Conservation (phyloP, 1,284 basidiomycete species). For the Ceratorhiza oryzae-sativae region DNA sequence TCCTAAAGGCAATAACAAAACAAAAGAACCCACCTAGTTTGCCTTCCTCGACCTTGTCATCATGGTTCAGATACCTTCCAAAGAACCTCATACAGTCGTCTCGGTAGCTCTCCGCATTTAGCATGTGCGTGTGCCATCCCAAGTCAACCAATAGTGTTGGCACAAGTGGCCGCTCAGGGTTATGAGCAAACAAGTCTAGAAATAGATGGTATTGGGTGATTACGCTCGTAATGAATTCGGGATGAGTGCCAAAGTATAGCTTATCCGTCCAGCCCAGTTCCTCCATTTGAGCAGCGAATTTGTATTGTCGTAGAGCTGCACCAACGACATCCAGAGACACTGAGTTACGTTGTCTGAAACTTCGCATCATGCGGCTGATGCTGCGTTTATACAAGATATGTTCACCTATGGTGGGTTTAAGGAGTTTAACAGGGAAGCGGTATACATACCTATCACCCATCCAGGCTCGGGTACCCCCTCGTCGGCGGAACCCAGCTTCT, state of each 20-base stretch:
- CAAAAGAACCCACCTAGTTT: conserved; percentile 1
- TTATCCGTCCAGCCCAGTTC: conserved; percentile 34
- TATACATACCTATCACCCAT: conserved; percentile 29
- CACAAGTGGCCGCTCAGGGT: conserved; percentile 23
- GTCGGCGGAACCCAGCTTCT: conserved; percentile 27
- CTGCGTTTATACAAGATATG: background rate
- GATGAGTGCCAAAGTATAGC: conserved; percentile 25
- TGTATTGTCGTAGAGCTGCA: conserved; percentile 27
- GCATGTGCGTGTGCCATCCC: conserved; percentile 44
- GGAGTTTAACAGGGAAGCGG: background rate
- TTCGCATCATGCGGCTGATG: conserved; percentile 33
- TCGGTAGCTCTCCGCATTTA: conserved; percentile 34
- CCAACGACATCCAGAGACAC: conserved; percentile 24
- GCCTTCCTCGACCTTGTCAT: conserved; percentile 41
- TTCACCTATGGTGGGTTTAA: too few species aligned
- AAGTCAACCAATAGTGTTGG: conserved; percentile 42
- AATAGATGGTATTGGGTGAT: conserved; percentile 39
- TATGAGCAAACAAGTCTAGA: conserved; percentile 35
- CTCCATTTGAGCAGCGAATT: conserved; percentile 30
- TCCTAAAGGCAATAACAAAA: background rate
- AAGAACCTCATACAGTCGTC: conserved; percentile 29
- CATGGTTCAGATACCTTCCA: conserved; percentile 40
- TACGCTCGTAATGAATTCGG: conserved; percentile 4
- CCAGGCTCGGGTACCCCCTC: conserved; percentile 32
- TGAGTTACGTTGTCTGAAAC: conserved; percentile 1